phyloP scores from a whole-genome alignment of 305 asterid genomes.

The Solanum hybrid region DNA sequence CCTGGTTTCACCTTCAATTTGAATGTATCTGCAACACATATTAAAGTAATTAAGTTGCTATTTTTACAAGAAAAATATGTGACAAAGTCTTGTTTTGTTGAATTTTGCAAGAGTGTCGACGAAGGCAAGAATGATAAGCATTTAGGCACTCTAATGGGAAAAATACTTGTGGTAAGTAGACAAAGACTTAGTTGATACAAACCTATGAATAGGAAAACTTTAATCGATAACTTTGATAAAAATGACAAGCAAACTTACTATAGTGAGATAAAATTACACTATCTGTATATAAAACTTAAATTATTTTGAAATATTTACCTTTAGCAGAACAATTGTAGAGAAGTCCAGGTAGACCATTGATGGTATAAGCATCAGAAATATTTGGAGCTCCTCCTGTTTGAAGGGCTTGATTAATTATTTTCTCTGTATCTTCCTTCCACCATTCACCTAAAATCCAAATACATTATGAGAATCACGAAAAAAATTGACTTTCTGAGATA shows the following conservation, averaged over 20 bases:
- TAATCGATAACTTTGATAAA: neutral
- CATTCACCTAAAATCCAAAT: conserved; percentile 40
- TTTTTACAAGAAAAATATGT: neutral
- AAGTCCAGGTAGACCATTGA: conserved; percentile 59
- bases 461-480: neutral
- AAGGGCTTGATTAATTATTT: conserved; percentile 34
- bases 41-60: neutral
- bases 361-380: conserved; percentile 52
- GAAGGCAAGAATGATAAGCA: neutral
- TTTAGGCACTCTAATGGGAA: neutral
- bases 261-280: neutral
- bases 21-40: conserved; percentile 27
- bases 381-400: conserved; percentile 56
- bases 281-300: neutral
- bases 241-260: neutral
- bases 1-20: conserved; percentile 52
- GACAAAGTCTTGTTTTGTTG: neutral
- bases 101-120: neutral
- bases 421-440: conserved; percentile 62
- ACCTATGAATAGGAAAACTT: neutral
- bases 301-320: conserved; percentile 17
- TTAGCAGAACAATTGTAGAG: conserved; percentile 45
- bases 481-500: neutral
- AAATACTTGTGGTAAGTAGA: neutral
- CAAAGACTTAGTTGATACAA: neutral